A percentile compares a stretch with the other conserved stretches of the same genome.
These are phyloP conservation scores for Akanthomyces muscarius DNA, from an alignment of 2,329 filamentous ascomycete genomes.

Conservation along the genomic window DNA sequence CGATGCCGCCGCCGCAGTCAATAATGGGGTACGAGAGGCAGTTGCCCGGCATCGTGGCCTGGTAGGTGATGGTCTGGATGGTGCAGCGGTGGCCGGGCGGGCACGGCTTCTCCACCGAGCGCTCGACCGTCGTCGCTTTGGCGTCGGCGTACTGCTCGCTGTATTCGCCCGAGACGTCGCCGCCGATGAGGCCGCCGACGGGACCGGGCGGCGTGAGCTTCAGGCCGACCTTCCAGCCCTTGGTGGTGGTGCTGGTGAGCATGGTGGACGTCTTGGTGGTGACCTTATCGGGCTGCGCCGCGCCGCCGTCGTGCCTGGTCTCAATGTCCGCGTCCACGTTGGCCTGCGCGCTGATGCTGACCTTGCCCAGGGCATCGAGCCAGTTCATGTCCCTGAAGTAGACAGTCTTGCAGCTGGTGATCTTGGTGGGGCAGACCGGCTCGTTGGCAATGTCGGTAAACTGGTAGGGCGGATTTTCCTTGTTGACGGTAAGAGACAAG, in stretches of 20 bases:
- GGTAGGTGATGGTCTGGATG: constrained; percentile 4
- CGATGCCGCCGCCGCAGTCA: constrained; percentile 1
- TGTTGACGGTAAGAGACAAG: background rate
- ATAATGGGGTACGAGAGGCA: background rate
- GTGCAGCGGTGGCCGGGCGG: background rate
- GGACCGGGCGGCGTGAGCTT: background rate
- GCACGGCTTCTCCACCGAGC: background rate
- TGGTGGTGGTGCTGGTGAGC: background rate
- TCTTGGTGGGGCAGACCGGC: background rate
- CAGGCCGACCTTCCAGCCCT: background rate
- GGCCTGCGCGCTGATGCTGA: background rate
- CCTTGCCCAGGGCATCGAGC: background rate
- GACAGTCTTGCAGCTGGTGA: background rate
- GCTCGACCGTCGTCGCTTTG: background rate
- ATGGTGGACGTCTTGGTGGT: background rate
- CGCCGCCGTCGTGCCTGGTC: background rate
- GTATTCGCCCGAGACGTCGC: constrained; percentile 6
- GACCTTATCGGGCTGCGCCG: background rate
- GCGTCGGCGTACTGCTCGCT: background rate
- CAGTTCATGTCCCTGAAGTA: background rate
- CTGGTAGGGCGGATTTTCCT: background rate
- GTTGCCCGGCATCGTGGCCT: background rate
- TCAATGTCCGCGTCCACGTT: background rate
- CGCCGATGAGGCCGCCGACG: background rate
- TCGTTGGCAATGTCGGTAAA: background rate